Conservation (phyloP, 371 early-diverging fungal genomes). For the Mortierella sp. region DNA sequence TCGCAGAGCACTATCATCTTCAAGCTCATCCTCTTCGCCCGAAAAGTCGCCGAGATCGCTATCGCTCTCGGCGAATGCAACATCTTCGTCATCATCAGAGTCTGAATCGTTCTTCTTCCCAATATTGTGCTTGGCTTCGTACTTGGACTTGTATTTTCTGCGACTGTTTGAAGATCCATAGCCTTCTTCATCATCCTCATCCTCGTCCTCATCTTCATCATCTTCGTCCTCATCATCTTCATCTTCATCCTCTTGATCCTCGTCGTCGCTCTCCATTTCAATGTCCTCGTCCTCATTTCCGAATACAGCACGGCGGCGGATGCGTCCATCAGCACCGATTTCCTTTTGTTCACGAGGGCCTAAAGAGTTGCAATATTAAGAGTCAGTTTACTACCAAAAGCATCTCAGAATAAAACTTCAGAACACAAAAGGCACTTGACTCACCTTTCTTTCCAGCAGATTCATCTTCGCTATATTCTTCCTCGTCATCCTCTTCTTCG, state of each 20-base stretch:
- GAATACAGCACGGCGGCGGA: conserved; percentile 72
- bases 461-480: conserved; percentile 51
- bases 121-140: conserved; percentile 50
- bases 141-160: conserved; percentile 60
- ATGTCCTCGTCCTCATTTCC: conserved; percentile 63
- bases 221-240: conserved; percentile 50
- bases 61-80: conserved; percentile 81
- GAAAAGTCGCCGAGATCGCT: conserved; percentile 68
- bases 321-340: conserved; percentile 62
- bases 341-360: conserved; percentile 60
- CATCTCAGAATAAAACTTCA: too few species aligned
- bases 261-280: conserved; percentile 58
- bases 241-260: conserved; percentile 59
- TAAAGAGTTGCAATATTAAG: background rate
- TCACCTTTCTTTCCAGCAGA: conserved; percentile 47
- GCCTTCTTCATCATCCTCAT: conserved; percentile 59
- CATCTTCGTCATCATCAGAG: conserved; percentile 63
- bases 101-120: conserved; percentile 60
- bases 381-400: background rate
- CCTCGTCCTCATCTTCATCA: conserved; percentile 59
- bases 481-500: conserved; percentile 58
- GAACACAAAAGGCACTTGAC: background rate
- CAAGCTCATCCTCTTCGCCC: conserved; percentile 62
- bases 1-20: conserved; percentile 69
- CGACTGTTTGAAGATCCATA: conserved; percentile 32